Conservation (phyloP, 1,139 yeast genomes). For the Hyphopichia burtonii region DNA sequence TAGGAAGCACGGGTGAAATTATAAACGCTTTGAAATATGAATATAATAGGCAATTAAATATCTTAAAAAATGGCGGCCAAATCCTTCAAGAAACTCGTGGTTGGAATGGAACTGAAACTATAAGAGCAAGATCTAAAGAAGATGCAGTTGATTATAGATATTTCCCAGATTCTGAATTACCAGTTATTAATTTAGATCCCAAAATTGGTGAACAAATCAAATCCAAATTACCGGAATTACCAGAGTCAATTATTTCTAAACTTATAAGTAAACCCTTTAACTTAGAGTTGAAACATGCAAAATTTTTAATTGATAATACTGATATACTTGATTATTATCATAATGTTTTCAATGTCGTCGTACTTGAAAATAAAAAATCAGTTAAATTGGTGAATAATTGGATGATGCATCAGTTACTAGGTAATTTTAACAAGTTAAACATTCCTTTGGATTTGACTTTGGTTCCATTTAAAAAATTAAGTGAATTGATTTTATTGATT, state of each 20-base stretch:
- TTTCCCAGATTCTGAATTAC: slow-evolving; percentile 92
- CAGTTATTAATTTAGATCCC: slow-evolving; percentile 50
- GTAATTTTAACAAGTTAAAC: slow-evolving; percentile 58
- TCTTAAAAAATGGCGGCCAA: slow-evolving; percentile 32
- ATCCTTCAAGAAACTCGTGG: slow-evolving; percentile 78
- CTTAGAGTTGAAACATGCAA: slow-evolving; percentile 72
- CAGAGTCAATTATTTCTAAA: slow-evolving; percentile 56
- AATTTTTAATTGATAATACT: slow-evolving; percentile 51
- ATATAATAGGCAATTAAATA: slow-evolving; percentile 60
- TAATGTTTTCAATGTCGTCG: slow-evolving; percentile 32
- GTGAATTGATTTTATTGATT: slow-evolving; percentile 25
- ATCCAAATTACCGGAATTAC: slow-evolving; percentile 53
- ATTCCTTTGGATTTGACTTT: slow-evolving; percentile 33
- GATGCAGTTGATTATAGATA: slow-evolving; percentile 84
- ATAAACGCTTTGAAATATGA: slow-evolving; percentile 75
- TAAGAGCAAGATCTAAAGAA: slow-evolving; percentile 72
- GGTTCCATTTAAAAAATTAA: slow-evolving; percentile 27
- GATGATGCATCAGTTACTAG: slow-evolving; percentile 80
- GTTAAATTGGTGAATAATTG: slow-evolving; percentile 64
- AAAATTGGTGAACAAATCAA: slow-evolving; percentile 34
- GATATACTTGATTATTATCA: slow-evolving; percentile 51
- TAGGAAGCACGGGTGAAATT: slow-evolving; percentile 83
- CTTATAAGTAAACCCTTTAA: slow-evolving; percentile 52
- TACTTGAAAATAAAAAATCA: slow-evolving; percentile 15
- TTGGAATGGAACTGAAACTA: slow-evolving; percentile 78